These are phyloP conservation scores for Trichoderma sp. DNA, from an alignment of 2,329 filamentous ascomycete species.

Conservation along the genomic window DNA sequence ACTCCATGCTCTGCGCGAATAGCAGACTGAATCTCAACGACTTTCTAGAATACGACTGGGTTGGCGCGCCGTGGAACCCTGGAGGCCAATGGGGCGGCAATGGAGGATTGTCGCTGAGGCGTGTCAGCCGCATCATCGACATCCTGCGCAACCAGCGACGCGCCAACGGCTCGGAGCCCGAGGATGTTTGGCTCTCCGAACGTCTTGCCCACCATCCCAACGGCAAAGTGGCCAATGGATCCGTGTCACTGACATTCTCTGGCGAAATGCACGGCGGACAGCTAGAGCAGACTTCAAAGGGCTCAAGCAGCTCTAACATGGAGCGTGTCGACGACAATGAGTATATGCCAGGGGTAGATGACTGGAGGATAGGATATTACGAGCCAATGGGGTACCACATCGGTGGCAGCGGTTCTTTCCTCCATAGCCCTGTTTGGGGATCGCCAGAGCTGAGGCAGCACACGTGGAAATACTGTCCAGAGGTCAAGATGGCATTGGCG, in stretches of 20 bases:
- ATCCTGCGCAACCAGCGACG: constrained; percentile 52
- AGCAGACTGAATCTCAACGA: constrained; percentile 49
- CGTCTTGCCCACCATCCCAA: constrained; percentile 53
- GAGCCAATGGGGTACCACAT: constrained; percentile 63
- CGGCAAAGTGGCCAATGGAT: constrained; percentile 54
- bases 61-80: constrained; percentile 53
- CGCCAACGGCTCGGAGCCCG: constrained; percentile 47
- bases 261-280: constrained; percentile 50
- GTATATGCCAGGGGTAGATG: constrained; percentile 47
- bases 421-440: constrained; percentile 53
- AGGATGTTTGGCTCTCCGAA: constrained; percentile 59
- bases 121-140: constrained; percentile 56
- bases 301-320: constrained; percentile 25
- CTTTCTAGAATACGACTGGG: constrained; percentile 56
- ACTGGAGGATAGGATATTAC: constrained; percentile 55
- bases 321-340: constrained; percentile 35
- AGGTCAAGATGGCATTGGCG: constrained; percentile 58
- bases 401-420: constrained; percentile 49
- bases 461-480: constrained; percentile 60
- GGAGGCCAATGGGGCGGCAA: constrained; percentile 50
- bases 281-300: constrained; percentile 28
- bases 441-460: constrained; percentile 49
- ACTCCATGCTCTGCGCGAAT: constrained; percentile 59
- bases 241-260: constrained; percentile 50
- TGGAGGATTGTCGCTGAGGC: constrained; percentile 54